These are phyloP conservation scores for Prunus yedoensis DNA, from an alignment of 331 rosid species.

Conservation along the genomic window DNA sequence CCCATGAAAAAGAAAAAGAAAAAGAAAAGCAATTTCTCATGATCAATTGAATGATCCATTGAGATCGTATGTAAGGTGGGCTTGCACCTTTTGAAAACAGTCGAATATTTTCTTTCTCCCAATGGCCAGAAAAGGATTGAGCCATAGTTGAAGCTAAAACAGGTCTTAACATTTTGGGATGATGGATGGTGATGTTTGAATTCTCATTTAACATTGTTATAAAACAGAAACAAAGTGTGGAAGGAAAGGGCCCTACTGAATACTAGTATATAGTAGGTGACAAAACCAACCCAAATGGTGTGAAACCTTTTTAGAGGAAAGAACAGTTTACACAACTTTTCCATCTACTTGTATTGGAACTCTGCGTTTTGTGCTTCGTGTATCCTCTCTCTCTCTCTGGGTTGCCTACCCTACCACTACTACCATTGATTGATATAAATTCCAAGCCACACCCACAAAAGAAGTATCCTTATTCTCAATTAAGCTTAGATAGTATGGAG, in stretches of 20 bases:
- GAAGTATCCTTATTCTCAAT: slow-evolving; percentile 1
- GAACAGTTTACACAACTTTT: slow-evolving; percentile 15
- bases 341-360: slow-evolving; percentile 46
- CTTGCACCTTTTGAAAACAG: background rate
- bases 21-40: too few relatives aligned
- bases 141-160: background rate
- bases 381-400: background rate
- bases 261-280: slow-evolving; percentile 25
- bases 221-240: background rate
- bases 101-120: slow-evolving; percentile 7
- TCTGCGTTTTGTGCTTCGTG: slow-evolving; percentile 55
- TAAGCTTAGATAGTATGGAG: slow-evolving; percentile 30
- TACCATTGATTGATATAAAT: slow-evolving; percentile 26
- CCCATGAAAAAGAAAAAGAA: background rate
- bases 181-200: background rate
- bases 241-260: slow-evolving; percentile 31
- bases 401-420: slow-evolving; percentile 11
- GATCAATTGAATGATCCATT: background rate
- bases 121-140: background rate
- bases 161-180: background rate
- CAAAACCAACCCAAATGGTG: slow-evolving; percentile 43
- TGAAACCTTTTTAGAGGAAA: slow-evolving; percentile 37
- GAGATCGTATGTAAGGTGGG: background rate
- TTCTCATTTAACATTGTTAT: background rate
- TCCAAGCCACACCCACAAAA: slow-evolving; percentile 22